Evolutionary conservation across 305 asterid species (phyloP).

Genomic region (Solanum hybrid): DNA sequence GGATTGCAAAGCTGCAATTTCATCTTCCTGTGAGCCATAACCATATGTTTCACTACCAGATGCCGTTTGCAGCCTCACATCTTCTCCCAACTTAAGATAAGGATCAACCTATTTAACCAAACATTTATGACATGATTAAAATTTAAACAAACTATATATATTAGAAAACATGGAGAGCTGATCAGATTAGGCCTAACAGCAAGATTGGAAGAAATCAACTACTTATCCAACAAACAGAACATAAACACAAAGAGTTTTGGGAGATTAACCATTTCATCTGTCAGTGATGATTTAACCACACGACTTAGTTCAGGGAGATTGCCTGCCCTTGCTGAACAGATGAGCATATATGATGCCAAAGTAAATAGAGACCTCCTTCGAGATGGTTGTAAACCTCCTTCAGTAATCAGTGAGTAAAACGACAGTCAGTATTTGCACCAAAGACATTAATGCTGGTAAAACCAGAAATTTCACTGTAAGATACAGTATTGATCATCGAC

Average conservation of each 20-base stretch:
- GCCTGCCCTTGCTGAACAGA: constrained; percentile 36
- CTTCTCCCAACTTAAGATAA: constrained; percentile 32
- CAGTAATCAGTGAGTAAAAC: constrained; percentile 11
- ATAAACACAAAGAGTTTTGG: not conserved
- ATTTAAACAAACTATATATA: not conserved
- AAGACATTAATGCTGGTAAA: not conserved
- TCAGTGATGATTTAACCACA: constrained; percentile 30
- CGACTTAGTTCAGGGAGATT: constrained; percentile 28
- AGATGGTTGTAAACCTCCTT: constrained; percentile 38
- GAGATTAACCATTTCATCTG: constrained; percentile 30
- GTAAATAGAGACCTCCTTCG: constrained; percentile 45
- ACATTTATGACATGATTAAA: not conserved
- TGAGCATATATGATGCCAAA: constrained; percentile 42
- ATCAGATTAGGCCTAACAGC: not conserved
- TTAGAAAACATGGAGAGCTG: not conserved
- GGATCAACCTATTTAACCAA: constrained; percentile 32
- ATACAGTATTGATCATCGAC: not conserved
- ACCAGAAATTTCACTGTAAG: not conserved
- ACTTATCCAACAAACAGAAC: not conserved
- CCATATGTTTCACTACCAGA: constrained; percentile 14
- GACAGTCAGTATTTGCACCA: not conserved
- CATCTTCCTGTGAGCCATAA: constrained; percentile 39
- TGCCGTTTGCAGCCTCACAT: constrained; percentile 22
- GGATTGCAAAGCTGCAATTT: constrained; percentile 29
- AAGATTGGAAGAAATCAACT: not conserved